These are phyloP conservation scores for Hypoxylon lenormandii DNA, from an alignment of 495 filamentous ascomycete genomes.

Conservation along the genomic window DNA sequence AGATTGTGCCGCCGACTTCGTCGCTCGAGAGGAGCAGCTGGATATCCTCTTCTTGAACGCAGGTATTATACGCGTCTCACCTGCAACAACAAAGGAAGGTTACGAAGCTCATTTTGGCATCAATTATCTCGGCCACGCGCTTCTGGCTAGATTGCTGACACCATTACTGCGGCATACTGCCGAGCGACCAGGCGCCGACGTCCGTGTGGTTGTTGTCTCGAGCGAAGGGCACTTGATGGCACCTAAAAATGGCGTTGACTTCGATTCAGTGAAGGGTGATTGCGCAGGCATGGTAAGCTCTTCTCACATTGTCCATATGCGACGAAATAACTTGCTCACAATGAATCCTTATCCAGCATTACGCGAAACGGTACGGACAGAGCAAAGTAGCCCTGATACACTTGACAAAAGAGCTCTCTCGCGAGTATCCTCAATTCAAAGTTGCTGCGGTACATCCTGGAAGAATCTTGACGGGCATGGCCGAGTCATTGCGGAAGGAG, in stretches of 20 bases:
- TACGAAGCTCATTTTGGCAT: conserved; percentile 74
- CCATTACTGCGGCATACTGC: conserved; percentile 62
- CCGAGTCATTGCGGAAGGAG: conserved; percentile 16
- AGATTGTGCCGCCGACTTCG: conserved; percentile 27
- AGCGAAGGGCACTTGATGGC: conserved; percentile 38
- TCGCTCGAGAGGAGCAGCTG: conserved; percentile 40
- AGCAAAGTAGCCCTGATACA: conserved; percentile 73
- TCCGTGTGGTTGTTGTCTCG: conserved; percentile 37
- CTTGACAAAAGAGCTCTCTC: conserved; percentile 67
- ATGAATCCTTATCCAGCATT: neutral
- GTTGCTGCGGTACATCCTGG: conserved; percentile 73
- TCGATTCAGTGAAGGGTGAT: conserved; percentile 51
- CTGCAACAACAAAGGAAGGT: conserved; percentile 65
- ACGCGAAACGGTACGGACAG: conserved; percentile 66
- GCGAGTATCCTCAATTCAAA: conserved; percentile 66
- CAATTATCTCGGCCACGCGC: conserved; percentile 73
- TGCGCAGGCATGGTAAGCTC: conserved; percentile 52
- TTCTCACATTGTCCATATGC: neutral
- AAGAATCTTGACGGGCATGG: conserved; percentile 25
- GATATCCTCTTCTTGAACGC: conserved; percentile 74
- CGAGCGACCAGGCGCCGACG: neutral
- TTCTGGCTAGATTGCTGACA: conserved; percentile 72
- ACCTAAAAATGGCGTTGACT: conserved; percentile 52
- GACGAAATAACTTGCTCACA: neutral
- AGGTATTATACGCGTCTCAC: conserved; percentile 67